phyloP scores from a whole-genome alignment of 1,284 basidiomycete genomes.

The Testicularia cyperi region DNA sequence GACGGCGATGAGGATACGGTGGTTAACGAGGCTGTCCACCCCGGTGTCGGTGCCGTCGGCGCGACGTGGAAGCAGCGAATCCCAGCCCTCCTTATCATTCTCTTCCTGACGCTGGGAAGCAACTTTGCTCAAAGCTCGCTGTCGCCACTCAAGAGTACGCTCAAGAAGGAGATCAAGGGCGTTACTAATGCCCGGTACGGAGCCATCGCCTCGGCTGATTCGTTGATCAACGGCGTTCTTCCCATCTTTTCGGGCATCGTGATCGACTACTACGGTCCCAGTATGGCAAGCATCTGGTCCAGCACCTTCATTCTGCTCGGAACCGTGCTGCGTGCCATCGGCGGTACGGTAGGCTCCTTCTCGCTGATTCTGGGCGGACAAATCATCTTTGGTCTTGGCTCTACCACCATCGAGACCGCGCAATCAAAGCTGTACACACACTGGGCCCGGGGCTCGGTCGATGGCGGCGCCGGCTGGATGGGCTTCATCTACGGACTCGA shows the following conservation, averaged over 20 bases:
- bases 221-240: slow-evolving; percentile 62
- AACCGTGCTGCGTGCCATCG: slow-evolving; percentile 53
- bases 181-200: slow-evolving; percentile 69
- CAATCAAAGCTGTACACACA: slow-evolving; percentile 55
- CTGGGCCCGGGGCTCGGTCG: slow-evolving; percentile 14
- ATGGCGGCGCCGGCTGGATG: slow-evolving; percentile 12
- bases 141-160: slow-evolving; percentile 60
- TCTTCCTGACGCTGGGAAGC: slow-evolving; percentile 32
- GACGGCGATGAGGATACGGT: neutral
- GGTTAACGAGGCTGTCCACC: slow-evolving; percentile 1
- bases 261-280: slow-evolving; percentile 62
- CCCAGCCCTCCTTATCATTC: slow-evolving; percentile 18
- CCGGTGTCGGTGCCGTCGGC: slow-evolving; percentile 13
- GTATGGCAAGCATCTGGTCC: slow-evolving; percentile 44
- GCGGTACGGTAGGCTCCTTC: slow-evolving; percentile 27
- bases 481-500: slow-evolving; percentile 56
- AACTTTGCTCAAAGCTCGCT: slow-evolving; percentile 45
- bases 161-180: slow-evolving; percentile 43
- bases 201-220: slow-evolving; percentile 61
- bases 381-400: slow-evolving; percentile 49
- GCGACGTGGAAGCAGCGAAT: slow-evolving; percentile 24
- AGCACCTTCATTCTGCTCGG: slow-evolving; percentile 58
- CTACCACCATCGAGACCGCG: slow-evolving; percentile 56
- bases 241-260: slow-evolving; percentile 62
- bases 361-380: slow-evolving; percentile 46